Conservation (phyloP, 2,329 filamentous ascomycete species). For the Metarhizium sp. region DNA sequence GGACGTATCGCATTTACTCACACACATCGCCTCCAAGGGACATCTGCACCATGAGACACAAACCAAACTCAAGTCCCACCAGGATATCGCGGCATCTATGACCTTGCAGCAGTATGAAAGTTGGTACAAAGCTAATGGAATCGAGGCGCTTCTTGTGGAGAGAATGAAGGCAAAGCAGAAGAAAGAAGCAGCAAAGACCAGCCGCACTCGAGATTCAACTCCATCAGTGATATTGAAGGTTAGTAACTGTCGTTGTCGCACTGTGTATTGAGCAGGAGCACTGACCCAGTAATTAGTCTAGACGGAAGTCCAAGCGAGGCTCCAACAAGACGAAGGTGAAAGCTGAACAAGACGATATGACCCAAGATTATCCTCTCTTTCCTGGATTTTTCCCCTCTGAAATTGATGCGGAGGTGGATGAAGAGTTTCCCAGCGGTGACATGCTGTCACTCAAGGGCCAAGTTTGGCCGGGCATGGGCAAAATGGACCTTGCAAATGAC, state of each 20-base stretch:
- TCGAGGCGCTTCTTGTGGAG: constrained; percentile 67
- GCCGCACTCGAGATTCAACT: constrained; percentile 20
- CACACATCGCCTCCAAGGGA: constrained; percentile 87
- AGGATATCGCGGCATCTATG: constrained; percentile 54
- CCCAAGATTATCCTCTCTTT: constrained; percentile 17
- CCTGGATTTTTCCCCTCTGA: constrained; percentile 18
- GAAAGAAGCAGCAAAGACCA: constrained; percentile 50
- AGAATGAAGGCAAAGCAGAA: constrained; percentile 68
- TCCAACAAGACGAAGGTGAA: constrained; percentile 15
- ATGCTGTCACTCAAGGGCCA: constrained; percentile 53
- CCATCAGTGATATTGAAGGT: constrained; percentile 14
- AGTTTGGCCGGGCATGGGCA: constrained; percentile 68
- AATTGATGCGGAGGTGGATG: constrained; percentile 20
- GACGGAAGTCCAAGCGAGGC: constrained; percentile 20
- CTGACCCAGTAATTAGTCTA: constrained; percentile 12
- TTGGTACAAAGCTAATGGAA: constrained; percentile 67
- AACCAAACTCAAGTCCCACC: constrained; percentile 60
- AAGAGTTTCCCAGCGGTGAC: constrained; percentile 16
- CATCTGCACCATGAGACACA: constrained; percentile 81
- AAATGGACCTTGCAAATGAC: constrained; percentile 71
- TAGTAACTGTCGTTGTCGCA: background rate
- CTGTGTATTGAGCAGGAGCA: constrained; percentile 1
- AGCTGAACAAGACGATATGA: constrained; percentile 17
- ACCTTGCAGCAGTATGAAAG: constrained; percentile 59
- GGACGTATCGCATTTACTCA: constrained; percentile 84